Conservation (phyloP, 495 filamentous ascomycete species). For the Friedmanniomyces simplex region DNA sequence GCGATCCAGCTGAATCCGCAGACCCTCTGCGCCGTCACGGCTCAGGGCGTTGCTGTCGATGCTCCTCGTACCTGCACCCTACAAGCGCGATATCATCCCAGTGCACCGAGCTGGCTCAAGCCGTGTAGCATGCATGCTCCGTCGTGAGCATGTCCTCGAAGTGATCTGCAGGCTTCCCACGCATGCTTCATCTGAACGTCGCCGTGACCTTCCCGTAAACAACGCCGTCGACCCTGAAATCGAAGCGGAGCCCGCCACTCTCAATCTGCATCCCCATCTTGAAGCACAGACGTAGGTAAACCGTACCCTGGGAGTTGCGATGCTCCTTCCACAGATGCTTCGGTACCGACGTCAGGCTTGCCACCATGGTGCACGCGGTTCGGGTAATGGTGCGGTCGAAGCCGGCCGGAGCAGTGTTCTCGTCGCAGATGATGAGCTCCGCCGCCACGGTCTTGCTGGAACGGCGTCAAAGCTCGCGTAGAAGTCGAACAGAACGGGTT, state of each 20-base stretch:
- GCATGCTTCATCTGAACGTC: slow-evolving; percentile 49
- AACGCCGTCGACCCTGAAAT: slow-evolving; percentile 60
- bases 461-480: slow-evolving; percentile 57
- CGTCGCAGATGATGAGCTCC: slow-evolving; percentile 59
- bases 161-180: background rate
- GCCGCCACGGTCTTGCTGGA: slow-evolving; percentile 56
- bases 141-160: background rate
- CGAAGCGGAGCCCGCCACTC: slow-evolving; percentile 57
- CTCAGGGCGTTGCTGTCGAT: too few relatives aligned
- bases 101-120: too few relatives aligned
- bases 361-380: slow-evolving; percentile 54
- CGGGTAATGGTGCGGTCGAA: slow-evolving; percentile 39
- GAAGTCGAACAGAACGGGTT: slow-evolving; percentile 61
- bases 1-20: too few relatives aligned
- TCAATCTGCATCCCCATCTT: slow-evolving; percentile 64
- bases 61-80: too few relatives aligned
- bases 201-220: slow-evolving; percentile 58
- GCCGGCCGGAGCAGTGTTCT: slow-evolving; percentile 46
- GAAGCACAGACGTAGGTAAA: slow-evolving; percentile 61
- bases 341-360: slow-evolving; percentile 57
- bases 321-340: slow-evolving; percentile 50
- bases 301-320: slow-evolving; percentile 54
- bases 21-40: too few relatives aligned
- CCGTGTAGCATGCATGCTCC: too few relatives aligned
- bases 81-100: too few relatives aligned